These are phyloP conservation scores for Zasmidium citrigriseum DNA, from an alignment of 2,329 filamentous ascomycete genomes.

Conservation along the genomic window DNA sequence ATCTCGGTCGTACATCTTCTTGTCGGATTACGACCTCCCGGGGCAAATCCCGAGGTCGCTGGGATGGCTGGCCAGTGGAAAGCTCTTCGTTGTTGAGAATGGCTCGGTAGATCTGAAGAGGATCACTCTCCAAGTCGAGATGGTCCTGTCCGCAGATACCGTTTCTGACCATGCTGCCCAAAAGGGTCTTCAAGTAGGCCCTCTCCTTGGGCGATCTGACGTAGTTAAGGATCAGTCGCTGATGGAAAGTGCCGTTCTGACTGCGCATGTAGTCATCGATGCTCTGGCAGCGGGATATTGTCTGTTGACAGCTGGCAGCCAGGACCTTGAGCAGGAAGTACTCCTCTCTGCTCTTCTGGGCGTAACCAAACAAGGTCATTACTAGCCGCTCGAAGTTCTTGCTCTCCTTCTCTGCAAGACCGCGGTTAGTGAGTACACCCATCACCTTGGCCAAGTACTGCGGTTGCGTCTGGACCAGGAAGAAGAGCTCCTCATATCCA, in stretches of 20 bases:
- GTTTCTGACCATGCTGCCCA: constrained; percentile 82
- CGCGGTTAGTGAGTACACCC: constrained; percentile 77
- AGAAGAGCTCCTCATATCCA: constrained; percentile 96
- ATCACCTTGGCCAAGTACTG: constrained; percentile 91
- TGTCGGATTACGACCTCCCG: constrained; percentile 95
- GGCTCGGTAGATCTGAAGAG: constrained; percentile 93
- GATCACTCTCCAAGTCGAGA: constrained; percentile 92
- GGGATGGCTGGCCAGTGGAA: constrained; percentile 81
- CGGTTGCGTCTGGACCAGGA: constrained; percentile 93
- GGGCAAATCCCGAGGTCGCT: constrained; percentile 78
- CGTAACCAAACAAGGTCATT: constrained; percentile 96
- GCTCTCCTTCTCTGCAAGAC: constrained; percentile 84
- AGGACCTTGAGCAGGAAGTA: constrained; percentile 94
- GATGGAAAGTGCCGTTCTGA: constrained; percentile 85
- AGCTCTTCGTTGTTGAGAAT: constrained; percentile 97
- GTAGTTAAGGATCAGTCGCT: constrained; percentile 82
- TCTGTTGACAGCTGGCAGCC: constrained; percentile 77
- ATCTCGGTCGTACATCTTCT: constrained; percentile 84
- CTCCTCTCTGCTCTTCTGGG: constrained; percentile 93
- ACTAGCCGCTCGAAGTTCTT: constrained; percentile 91
- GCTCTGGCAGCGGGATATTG: constrained; percentile 71
- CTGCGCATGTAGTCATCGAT: constrained; percentile 79
- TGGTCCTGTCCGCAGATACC: constrained; percentile 91
- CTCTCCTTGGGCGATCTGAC: constrained; percentile 87
- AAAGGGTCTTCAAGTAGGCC: constrained; percentile 84